Percentiles rank a stretch among this genome's conserved stretches.
Evolutionary conservation across 2,329 filamentous ascomycete species (phyloP).

Genomic region (Samsoniella hepiali): DNA sequence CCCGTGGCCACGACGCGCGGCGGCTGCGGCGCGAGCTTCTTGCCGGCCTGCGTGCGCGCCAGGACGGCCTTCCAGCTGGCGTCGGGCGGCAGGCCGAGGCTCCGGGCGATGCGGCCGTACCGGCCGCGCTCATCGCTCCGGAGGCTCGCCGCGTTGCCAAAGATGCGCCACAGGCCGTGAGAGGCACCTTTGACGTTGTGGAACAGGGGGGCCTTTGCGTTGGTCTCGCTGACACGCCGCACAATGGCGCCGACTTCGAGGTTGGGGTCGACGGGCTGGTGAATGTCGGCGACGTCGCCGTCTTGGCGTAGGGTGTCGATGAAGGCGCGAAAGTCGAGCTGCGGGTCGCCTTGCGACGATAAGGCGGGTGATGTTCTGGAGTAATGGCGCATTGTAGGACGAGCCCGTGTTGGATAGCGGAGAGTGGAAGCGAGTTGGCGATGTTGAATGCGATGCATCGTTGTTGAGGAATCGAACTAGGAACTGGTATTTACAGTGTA

Average conservation of each 20-base stretch:
- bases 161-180: constrained; percentile 46
- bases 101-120: constrained; percentile 41
- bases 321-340: constrained; percentile 44
- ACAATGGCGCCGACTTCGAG: constrained; percentile 47
- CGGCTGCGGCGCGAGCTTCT: constrained; percentile 29
- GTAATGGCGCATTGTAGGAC: no score
- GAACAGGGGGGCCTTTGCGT: constrained; percentile 49
- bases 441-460: no score
- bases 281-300: constrained; percentile 43
- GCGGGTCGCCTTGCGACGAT: constrained; percentile 11
- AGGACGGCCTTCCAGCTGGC: constrained; percentile 37
- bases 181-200: constrained; percentile 47
- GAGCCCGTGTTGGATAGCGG: no score
- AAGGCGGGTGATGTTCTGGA: no score
- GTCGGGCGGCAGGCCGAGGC: constrained; percentile 39
- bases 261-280: constrained; percentile 40
- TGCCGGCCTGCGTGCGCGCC: constrained; percentile 38
- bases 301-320: constrained; percentile 42
- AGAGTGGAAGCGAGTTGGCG: no score
- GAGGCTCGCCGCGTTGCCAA: constrained; percentile 42
- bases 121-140: constrained; percentile 30
- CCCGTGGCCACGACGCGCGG: constrained; percentile 36
- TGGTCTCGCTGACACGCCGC: constrained; percentile 41
- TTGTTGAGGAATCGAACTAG: no score
- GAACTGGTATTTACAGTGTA: no score